Conservation (phyloP, 1,139 yeast species). For the Diutina rugosa region DNA sequence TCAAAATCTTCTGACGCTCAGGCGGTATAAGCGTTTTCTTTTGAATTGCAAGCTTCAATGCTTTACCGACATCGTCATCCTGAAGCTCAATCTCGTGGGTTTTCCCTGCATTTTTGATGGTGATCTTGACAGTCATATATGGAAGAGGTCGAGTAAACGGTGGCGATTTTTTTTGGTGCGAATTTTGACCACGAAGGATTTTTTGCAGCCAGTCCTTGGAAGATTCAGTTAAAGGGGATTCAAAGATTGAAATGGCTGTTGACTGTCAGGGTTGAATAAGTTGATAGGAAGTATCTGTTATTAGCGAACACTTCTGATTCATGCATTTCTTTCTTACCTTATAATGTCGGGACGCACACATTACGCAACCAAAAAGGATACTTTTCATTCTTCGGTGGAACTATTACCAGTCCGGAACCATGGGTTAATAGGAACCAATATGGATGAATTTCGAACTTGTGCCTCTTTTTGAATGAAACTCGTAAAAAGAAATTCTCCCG, state of each 20-base stretch:
- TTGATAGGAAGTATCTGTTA: too few relatives aligned
- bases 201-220: background rate
- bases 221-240: too few relatives aligned
- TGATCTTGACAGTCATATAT: background rate
- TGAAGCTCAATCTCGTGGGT: conserved; percentile 56
- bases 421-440: too few relatives aligned
- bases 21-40: conserved; percentile 71
- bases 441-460: too few relatives aligned
- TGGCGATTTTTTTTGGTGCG: conserved; percentile 1
- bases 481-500: background rate
- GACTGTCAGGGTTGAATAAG: too few relatives aligned
- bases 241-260: too few relatives aligned
- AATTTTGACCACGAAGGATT: background rate
- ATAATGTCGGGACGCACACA: too few relatives aligned
- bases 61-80: conserved; percentile 45
- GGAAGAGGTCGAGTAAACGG: background rate
- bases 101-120: conserved; percentile 79
- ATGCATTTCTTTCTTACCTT: too few relatives aligned
- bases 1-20: conserved; percentile 78
- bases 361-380: too few relatives aligned
- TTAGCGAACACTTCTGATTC: too few relatives aligned
- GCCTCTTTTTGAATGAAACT: background rate
- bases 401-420: too few relatives aligned
- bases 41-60: conserved; percentile 59
- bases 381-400: too few relatives aligned